Base-by-base conservation (phyloP, 495 filamentous ascomycete genomes). In the Lasiosphaeria miniovina region DNA sequence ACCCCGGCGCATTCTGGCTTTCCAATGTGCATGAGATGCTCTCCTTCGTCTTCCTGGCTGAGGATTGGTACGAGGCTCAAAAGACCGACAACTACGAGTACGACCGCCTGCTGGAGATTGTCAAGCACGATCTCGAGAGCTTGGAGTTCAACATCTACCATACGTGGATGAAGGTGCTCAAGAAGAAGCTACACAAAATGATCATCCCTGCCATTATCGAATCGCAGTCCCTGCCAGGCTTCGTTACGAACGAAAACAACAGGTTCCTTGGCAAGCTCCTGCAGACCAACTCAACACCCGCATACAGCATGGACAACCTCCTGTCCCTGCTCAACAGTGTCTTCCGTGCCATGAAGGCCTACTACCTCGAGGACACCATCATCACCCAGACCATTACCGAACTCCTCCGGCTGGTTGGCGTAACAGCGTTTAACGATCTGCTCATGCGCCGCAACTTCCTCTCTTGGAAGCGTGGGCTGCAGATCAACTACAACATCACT, bases 401-500 rank as follows among this genome's bases (percentile, higher is more conserved):
- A 77, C 84, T 99, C 54, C 80, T 99, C 58, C 85, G 88, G 58
- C 80, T 99, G 43, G 95, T 99, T 53, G 95, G 95, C 61, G 95
- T 99, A 40, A 99, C 95, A 4, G 95, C 95, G 14, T 99, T 99
- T 77, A 99, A 99, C 72, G 95, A 99, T 71, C 82, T 99, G 52
- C 84, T 99, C 48, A 96, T 99, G 91, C 84, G 95, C 56, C 84
- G 95, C 61, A 97, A 97, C 73, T 99, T 99, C 84, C 84, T 99
- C 57, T 96, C 93, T 12, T 99, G 95, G 95, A 99, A 99, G 80
- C 89, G 95, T 71, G 95, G 95, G 59, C 80, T 99, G 51, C 95
- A 99, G 78, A 99, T 99, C 77, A 99, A 99, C 75, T 99, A 99
- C 80, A 98, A 99, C 75, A 99, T 99, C 70, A 99, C 95, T 32